Percentiles rank a stretch among this genome's conserved stretches.
phyloP scores from a whole-genome alignment of 1,139 yeast genomes.

The Taiozyma sp. region DNA sequence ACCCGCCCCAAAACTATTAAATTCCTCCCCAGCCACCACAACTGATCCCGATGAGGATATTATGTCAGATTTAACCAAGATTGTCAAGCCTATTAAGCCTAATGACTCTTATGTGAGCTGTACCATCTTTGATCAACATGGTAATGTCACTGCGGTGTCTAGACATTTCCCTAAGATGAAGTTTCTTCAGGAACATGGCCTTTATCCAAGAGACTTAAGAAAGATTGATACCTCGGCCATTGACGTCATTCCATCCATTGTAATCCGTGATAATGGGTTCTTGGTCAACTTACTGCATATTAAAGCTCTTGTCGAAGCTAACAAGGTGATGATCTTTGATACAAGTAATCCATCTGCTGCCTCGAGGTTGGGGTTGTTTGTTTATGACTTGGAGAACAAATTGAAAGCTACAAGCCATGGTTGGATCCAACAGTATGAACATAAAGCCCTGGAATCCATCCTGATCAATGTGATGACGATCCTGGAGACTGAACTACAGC shows the following conservation, averaged over 20 bases:
- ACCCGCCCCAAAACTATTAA: background rate
- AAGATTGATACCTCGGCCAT: slow-evolving; percentile 86
- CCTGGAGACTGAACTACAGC: slow-evolving; percentile 79
- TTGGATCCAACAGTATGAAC: slow-evolving; percentile 56
- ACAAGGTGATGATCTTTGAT: slow-evolving; percentile 80
- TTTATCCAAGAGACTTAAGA: slow-evolving; percentile 78
- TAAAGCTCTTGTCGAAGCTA: slow-evolving; percentile 79
- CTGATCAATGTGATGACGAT: slow-evolving; percentile 81
- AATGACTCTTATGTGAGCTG: slow-evolving; percentile 60
- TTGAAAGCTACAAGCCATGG: slow-evolving; percentile 30
- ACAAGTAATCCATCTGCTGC: slow-evolving; percentile 52
- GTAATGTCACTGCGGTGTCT: slow-evolving; percentile 70
- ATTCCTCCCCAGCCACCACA: slow-evolving; percentile 8
- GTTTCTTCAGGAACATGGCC: slow-evolving; percentile 67
- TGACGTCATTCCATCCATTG: slow-evolving; percentile 85
- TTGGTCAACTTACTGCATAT: slow-evolving; percentile 80
- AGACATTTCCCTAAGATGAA: slow-evolving; percentile 75
- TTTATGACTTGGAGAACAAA: slow-evolving; percentile 83
- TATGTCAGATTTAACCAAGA: slow-evolving; percentile 20
- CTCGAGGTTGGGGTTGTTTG: slow-evolving; percentile 69
- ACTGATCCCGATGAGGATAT: slow-evolving; percentile 2
- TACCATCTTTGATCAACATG: slow-evolving; percentile 72
- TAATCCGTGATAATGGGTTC: slow-evolving; percentile 75
- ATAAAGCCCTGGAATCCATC: slow-evolving; percentile 85
- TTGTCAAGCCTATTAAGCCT: slow-evolving; percentile 54